Evolutionary conservation across 257 asterid genomes (phyloP).

Genomic region (Solanum dulcamara): DNA sequence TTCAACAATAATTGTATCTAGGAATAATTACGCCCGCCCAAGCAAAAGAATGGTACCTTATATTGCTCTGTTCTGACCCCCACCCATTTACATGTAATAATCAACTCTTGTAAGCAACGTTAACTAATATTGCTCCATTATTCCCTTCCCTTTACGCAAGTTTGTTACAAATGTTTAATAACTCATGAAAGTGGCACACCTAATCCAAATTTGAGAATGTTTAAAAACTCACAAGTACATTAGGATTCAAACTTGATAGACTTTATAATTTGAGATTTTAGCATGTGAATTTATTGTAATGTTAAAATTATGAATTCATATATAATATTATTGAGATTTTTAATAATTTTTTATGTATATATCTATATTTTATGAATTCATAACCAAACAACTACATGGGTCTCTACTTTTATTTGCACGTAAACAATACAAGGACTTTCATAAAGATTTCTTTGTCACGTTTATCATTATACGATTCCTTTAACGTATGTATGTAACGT

Average conservation of each 20-base stretch:
- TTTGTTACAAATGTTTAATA: not conserved
- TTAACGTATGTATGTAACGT: too few species aligned
- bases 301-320: not conserved
- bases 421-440: too few species aligned
- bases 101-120: not conserved
- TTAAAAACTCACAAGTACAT: fast-evolving
- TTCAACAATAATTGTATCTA: not conserved
- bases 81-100: not conserved
- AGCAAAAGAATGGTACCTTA: not conserved
- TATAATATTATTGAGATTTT: too few species aligned
- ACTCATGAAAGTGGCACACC: not conserved
- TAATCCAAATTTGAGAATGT: not conserved
- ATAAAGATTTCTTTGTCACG: too few species aligned
- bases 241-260: not conserved
- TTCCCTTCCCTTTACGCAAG: not conserved
- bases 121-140: not conserved
- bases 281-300: not conserved
- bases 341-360: too few species aligned
- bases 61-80: not conserved
- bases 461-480: too few species aligned
- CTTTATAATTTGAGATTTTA: too few species aligned
- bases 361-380: too few species aligned
- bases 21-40: not conserved
- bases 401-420: not conserved
- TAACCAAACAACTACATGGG: too few species aligned